phyloP scores from a whole-genome alignment of 805 yeast genomes.

The Kazachstania kunashirensis region DNA sequence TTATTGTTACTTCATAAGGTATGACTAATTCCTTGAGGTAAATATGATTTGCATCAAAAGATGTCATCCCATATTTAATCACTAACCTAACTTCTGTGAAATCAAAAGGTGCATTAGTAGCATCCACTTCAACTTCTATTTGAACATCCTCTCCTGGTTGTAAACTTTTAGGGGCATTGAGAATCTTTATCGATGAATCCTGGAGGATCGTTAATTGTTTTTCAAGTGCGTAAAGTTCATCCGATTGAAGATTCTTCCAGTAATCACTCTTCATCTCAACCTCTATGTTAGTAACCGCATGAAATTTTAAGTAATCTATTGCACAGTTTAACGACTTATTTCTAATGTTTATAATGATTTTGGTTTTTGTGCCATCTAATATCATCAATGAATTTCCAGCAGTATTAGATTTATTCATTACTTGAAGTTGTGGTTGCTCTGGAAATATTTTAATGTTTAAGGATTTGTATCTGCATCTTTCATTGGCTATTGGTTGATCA shows the following conservation, averaged over 20 bases:
- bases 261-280: constrained; percentile 18
- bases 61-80: constrained; percentile 23
- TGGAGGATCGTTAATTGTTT: constrained; percentile 20
- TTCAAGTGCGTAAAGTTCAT: constrained; percentile 23
- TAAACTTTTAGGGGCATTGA: constrained; percentile 13
- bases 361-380: constrained; percentile 24
- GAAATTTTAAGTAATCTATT: constrained; percentile 19
- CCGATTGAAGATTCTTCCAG: constrained; percentile 23
- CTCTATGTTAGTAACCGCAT: constrained; percentile 19
- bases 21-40: constrained; percentile 19
- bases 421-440: constrained; percentile 25
- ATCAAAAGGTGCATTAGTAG: constrained; percentile 16
- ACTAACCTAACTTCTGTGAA: constrained; percentile 17
- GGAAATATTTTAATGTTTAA: constrained; percentile 18
- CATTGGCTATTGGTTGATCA: not conserved
- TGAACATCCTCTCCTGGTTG: constrained; percentile 18
- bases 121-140: constrained; percentile 19
- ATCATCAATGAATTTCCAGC: constrained; percentile 24
- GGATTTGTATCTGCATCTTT: constrained; percentile 2
- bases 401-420: constrained; percentile 17
- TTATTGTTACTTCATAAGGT: constrained; percentile 30
- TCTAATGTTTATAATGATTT: constrained; percentile 14
- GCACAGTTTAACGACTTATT: constrained; percentile 22
- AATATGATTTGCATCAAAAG: constrained; percentile 9
- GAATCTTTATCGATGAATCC: constrained; percentile 12